Conservation (phyloP, 768 basidiomycete genomes). For the Rhodotorula sphaerocarpa region DNA sequence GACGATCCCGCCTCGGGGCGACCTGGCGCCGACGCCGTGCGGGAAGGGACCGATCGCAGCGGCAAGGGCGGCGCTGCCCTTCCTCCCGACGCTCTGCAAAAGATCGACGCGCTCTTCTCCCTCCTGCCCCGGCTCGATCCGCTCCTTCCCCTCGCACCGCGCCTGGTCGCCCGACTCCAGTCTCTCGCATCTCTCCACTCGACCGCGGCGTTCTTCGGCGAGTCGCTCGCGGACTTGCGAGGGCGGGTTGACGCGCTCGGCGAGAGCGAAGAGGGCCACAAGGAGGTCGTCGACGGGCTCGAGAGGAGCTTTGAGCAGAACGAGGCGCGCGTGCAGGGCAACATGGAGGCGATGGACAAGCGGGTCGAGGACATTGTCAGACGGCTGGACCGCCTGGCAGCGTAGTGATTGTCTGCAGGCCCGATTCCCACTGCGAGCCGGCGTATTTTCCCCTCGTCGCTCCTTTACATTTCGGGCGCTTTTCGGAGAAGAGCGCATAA, state of each 20-base stretch:
- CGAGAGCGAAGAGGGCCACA: conserved; percentile 60
- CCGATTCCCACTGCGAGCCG: too few relatives aligned
- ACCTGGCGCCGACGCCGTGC: too few relatives aligned
- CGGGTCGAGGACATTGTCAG: conserved; percentile 46
- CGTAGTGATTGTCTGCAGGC: not conserved
- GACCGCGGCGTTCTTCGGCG: conserved; percentile 68
- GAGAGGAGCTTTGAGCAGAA: conserved; percentile 72
- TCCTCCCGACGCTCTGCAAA: conserved; percentile 41
- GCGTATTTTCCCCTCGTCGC: too few relatives aligned
- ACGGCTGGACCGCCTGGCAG: conserved; percentile 19
- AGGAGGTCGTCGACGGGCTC: conserved; percentile 60
- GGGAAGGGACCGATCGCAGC: not conserved
- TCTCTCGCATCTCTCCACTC: conserved; percentile 75
- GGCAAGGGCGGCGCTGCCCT: conserved; percentile 24
- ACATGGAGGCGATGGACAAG: conserved; percentile 54
- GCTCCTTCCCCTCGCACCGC: conserved; percentile 51
- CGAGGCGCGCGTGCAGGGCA: conserved; percentile 59
- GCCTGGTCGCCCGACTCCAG: conserved; percentile 77
- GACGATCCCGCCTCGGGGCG: not conserved
- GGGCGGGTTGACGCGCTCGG: conserved; percentile 61
- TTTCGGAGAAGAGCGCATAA: too few relatives aligned
- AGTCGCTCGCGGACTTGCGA: conserved; percentile 58
- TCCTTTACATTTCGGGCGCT: too few relatives aligned
- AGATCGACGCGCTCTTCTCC: conserved; percentile 44
- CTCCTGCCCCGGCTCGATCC: conserved; percentile 47